Percentiles rank a stretch among this genome's conserved stretches.
These are phyloP conservation scores for Nevesoporus exiguus DNA, from an alignment of 768 basidiomycete species.

Conservation along the genomic window DNA sequence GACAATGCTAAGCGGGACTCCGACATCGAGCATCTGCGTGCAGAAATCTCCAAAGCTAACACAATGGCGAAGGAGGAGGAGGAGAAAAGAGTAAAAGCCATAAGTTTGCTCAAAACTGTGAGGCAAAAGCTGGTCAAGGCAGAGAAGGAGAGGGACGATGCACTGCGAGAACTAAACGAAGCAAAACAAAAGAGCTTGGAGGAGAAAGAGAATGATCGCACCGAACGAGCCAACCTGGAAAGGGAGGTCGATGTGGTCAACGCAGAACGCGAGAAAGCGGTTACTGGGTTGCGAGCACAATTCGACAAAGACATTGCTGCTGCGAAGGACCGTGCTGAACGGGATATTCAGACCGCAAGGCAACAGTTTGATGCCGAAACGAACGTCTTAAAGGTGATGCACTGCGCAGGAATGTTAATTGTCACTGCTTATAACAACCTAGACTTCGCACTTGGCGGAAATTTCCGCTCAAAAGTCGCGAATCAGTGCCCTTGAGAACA, in stretches of 20 bases:
- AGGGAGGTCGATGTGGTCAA: constrained; percentile 62
- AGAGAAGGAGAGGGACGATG: constrained; percentile 90
- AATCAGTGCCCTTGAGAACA: constrained; percentile 66
- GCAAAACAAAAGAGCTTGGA: constrained; percentile 52
- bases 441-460: constrained; percentile 73
- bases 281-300: constrained; percentile 57
- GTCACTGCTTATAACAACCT: constrained; percentile 7
- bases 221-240: constrained; percentile 51
- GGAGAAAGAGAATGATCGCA: constrained; percentile 42
- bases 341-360: constrained; percentile 60
- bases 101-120: constrained; percentile 91
- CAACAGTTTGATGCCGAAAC: constrained; percentile 78
- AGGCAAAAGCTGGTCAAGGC: constrained; percentile 94
- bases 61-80: constrained; percentile 85
- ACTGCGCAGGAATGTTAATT: constrained; percentile 5
- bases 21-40: constrained; percentile 56
- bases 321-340: constrained; percentile 67
- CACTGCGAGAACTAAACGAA: constrained; percentile 50
- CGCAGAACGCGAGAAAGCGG: constrained; percentile 59
- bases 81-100: constrained; percentile 93
- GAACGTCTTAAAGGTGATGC: constrained; percentile 63
- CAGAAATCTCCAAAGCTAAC: constrained; percentile 61
- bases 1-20: constrained; percentile 46
- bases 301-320: constrained; percentile 68
- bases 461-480: constrained; percentile 54